Evolutionary conservation across 768 basidiomycete genomes (phyloP), one percentile per base, ranked within the genome.

Genomic region (Lentinula aciculospora): DNA sequence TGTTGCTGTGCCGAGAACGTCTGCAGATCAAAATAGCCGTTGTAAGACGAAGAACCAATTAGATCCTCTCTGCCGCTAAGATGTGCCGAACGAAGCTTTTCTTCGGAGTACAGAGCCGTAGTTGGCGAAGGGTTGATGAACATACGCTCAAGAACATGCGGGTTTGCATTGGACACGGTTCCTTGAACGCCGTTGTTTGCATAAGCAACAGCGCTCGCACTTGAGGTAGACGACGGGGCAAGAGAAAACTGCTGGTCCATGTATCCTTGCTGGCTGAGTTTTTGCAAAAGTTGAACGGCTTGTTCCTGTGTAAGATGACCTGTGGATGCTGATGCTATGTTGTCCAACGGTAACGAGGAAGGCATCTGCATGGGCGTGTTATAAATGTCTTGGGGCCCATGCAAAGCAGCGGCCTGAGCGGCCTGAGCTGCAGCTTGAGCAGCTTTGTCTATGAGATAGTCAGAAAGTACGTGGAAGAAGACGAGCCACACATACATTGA

Each of bases 381-480:
- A 13, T 37, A 39, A 15, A 53, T 21, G 6, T 19, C 44, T 27
- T 53, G 59, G 23, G 61, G 56, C n/a, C 51, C 57, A 29, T 88
- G 85, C 48, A 88, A 70, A 37, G 89, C 84, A 25, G 87, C 86
- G 13, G 86, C 82, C 67, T 92, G 89, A 7, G 88, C 85, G 13
- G 84, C 85, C 64, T 92, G 90, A 7, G 90, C 92, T 17, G 92
- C 92, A 3, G 92, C 92, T 68, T 93, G 92, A 4, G 92, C 91
- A 17, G 92, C 92, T 76, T 94, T 94, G 69, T 93, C 92, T 92
- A 60, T 28, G 54, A 40, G 47, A 58, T 12, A 47, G 51, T 62
- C 12, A 63, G 55, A 60, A 31, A 60, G 29, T 44, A 29, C 7
- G 8, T 4, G 19, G 4, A 13, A 44, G 2, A 36, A 57, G 42